Evolutionary conservation across 2,329 filamentous ascomycete species (phyloP).

Genomic region (Penicillium capsulatum): DNA sequence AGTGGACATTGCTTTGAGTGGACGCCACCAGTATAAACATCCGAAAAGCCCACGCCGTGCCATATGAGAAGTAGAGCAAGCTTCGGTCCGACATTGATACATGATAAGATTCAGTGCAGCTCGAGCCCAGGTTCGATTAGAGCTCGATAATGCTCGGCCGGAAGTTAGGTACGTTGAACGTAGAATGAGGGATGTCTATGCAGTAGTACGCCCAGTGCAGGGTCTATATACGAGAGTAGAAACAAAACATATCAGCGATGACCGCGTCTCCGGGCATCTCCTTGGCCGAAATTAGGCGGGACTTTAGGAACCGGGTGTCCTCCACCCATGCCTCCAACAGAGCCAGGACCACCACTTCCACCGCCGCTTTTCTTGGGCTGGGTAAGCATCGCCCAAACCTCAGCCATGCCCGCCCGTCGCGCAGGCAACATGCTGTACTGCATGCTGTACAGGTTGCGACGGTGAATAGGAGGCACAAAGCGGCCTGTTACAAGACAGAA

Average conservation of each 20-base stretch:
- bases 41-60: too few relatives aligned
- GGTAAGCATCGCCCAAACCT: conserved; percentile 76
- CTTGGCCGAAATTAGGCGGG: conserved; percentile 30
- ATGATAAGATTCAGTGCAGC: too few relatives aligned
- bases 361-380: conserved; percentile 37
- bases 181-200: neutral
- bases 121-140: too few relatives aligned
- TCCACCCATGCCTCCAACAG: conserved; percentile 24
- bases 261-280: conserved; percentile 32
- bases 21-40: too few relatives aligned
- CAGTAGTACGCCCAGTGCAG: conserved; percentile 4
- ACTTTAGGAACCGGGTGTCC: conserved; percentile 32
- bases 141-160: too few relatives aligned
- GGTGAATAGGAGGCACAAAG: conserved; percentile 91
- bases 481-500: conserved; percentile 83
- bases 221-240: conserved; percentile 11
- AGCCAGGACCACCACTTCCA: conserved; percentile 23
- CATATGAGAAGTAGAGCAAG: too few relatives aligned
- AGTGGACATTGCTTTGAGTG: too few relatives aligned
- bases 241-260: conserved; percentile 26
- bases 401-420: conserved; percentile 69
- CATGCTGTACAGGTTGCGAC: conserved; percentile 89
- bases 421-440: conserved; percentile 98
- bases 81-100: too few relatives aligned
- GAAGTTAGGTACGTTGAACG: too few relatives aligned